Evolutionary conservation across 2,329 filamentous ascomycete genomes (phyloP).

Genomic region (Fusarium albosuccineum): DNA sequence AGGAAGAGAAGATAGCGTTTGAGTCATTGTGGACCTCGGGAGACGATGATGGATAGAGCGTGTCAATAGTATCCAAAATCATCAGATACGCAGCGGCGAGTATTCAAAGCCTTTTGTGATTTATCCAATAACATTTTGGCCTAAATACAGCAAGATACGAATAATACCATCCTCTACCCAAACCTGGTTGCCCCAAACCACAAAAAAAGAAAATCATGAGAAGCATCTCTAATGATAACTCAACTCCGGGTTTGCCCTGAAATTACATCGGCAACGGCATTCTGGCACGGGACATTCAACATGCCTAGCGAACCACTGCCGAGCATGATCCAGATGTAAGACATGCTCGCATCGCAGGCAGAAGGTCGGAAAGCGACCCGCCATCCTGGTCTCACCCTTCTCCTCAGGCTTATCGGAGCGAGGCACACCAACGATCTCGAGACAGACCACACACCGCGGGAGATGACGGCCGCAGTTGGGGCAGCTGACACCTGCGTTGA

Average conservation of each 20-base stretch:
- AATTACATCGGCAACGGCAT: slow-evolving; percentile 75
- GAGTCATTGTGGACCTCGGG: slow-evolving; percentile 14
- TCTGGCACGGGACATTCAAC: slow-evolving; percentile 77
- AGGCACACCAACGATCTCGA: slow-evolving; percentile 75
- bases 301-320: slow-evolving; percentile 75
- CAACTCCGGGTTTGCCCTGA: slow-evolving; percentile 70
- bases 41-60: slow-evolving; percentile 28
- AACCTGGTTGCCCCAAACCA: not conserved
- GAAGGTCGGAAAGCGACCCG: slow-evolving; percentile 75
- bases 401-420: slow-evolving; percentile 70
- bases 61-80: slow-evolving; percentile 23
- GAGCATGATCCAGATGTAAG: slow-evolving; percentile 74
- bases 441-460: slow-evolving; percentile 75
- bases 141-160: not conserved
- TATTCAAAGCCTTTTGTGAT: not conserved
- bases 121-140: not conserved
- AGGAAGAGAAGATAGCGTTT: slow-evolving; percentile 22
- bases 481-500: slow-evolving; percentile 73
- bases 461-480: slow-evolving; percentile 76
- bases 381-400: slow-evolving; percentile 62
- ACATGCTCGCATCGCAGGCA: slow-evolving; percentile 78
- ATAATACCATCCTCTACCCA: not conserved
- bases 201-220: not conserved
- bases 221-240: slow-evolving; percentile 58
- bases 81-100: slow-evolving; percentile 1